These are phyloP conservation scores for Cladorrhinum sp. DNA, from an alignment of 2,329 filamentous ascomycete species.

Conservation along the genomic window DNA sequence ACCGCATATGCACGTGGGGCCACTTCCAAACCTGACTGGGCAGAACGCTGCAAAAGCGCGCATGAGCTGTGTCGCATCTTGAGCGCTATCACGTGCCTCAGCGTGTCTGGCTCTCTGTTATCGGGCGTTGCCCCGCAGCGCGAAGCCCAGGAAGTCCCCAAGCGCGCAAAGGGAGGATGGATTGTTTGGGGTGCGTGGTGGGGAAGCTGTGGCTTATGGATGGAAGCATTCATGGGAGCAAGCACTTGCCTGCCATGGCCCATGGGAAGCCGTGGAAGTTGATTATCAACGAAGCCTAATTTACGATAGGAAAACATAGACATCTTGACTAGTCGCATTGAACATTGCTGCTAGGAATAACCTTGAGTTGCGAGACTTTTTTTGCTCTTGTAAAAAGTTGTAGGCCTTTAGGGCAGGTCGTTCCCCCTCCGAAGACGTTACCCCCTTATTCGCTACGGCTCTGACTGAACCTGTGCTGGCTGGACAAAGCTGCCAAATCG, in stretches of 20 bases:
- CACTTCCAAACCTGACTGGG: slow-evolving; percentile 19
- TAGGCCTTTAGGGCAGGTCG: background rate
- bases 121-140: slow-evolving; percentile 4
- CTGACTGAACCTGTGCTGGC: too few species aligned
- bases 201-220: background rate
- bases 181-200: background rate
- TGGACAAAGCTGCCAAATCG: background rate
- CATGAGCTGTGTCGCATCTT: background rate
- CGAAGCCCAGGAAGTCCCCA: background rate
- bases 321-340: background rate
- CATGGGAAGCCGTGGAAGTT: background rate
- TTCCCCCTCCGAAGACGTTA: background rate
- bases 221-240: background rate
- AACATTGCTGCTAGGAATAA: background rate
- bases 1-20: slow-evolving; percentile 22
- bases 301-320: background rate
- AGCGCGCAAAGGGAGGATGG: too few species aligned
- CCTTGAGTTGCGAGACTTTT: background rate
- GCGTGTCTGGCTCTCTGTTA: background rate
- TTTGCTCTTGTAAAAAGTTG: background rate
- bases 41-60: slow-evolving; percentile 1
- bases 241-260: background rate
- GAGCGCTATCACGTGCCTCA: background rate
- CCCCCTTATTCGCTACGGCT: slow-evolving; percentile 7
- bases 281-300: background rate